Evolutionary conservation across 352 stramenopile genomes (phyloP).

Genomic region (Detonula confervacea): DNA sequence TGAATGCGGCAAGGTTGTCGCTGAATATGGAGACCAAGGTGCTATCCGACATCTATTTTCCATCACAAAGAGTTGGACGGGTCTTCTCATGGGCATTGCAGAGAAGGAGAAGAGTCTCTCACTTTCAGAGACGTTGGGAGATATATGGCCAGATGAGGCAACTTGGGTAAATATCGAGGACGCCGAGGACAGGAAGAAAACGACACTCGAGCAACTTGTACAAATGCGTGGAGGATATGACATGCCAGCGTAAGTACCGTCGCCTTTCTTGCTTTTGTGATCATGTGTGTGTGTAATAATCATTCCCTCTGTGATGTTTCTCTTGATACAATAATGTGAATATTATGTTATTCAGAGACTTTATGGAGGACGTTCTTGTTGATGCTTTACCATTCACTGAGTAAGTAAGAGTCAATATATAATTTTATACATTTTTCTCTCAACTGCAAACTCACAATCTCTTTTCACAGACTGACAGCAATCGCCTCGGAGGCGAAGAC

Average conservation of each 20-base stretch:
- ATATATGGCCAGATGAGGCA: conserved; percentile 9
- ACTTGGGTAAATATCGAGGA: conserved; percentile 21
- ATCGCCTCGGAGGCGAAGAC: conserved; percentile 12
- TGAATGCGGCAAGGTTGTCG: conserved; percentile 24
- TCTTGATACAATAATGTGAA: no score
- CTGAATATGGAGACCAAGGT: conserved; percentile 16
- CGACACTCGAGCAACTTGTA: conserved; percentile 21
- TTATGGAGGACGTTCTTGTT: conserved; percentile 22
- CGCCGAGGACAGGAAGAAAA: conserved; percentile 25
- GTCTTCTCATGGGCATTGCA: conserved; percentile 19
- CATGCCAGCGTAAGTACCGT: no score
- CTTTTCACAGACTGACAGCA: no score
- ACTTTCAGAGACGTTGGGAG: conserved; percentile 20
- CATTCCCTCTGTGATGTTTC: no score
- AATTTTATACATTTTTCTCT: conserved; percentile 4
- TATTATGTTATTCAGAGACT: no score
- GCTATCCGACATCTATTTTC: conserved; percentile 7
- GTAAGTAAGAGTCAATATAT: conserved; percentile 11
- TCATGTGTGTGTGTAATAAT: no score
- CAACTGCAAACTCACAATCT: no score
- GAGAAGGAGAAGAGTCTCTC: conserved; percentile 14
- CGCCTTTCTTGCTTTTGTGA: no score
- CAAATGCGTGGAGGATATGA: conserved; percentile 22
- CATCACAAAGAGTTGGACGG: conserved; percentile 23
- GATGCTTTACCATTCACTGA: conserved; percentile 21